These are phyloP conservation scores for Phaseolus lunatus DNA, from an alignment of 306 rosid species.

Conservation along the genomic window DNA sequence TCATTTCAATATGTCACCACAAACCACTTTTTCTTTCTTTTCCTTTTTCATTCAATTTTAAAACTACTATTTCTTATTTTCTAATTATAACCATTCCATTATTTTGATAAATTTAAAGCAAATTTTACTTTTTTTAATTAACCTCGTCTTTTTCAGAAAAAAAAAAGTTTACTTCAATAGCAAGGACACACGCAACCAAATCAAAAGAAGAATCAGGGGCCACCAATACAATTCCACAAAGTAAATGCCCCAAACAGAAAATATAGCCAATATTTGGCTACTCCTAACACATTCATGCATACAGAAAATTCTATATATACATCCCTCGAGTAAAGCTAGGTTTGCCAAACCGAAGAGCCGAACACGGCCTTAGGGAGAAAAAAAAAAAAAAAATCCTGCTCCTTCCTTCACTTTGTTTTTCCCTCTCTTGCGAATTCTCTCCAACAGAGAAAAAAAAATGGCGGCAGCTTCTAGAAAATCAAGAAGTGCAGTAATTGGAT, in stretches of 20 bases:
- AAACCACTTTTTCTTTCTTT: too few relatives aligned
- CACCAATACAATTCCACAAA: slow-evolving; percentile 33
- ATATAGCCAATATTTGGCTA: slow-evolving; percentile 6
- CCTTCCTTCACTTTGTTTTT: not conserved
- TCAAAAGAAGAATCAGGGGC: slow-evolving; percentile 27
- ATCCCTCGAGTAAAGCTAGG: slow-evolving; percentile 72
- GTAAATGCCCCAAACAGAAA: slow-evolving; percentile 36
- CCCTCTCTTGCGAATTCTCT: not conserved
- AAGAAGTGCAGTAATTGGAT: slow-evolving; percentile 59
- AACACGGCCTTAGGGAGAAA: slow-evolving; percentile 45
- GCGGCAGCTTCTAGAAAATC: slow-evolving; percentile 75
- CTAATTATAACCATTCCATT: too few relatives aligned
- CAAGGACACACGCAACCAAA: slow-evolving; percentile 20
- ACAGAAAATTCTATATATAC: slow-evolving; percentile 62
- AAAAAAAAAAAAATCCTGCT: not conserved
- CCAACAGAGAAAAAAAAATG: slow-evolving; percentile 48
- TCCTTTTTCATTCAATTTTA: not conserved
- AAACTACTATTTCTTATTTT: not conserved
- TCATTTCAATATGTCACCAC: too few relatives aligned
- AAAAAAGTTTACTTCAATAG: not conserved
- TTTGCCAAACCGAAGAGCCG: slow-evolving; percentile 79
- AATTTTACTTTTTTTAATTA: not conserved
- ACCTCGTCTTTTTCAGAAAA: not conserved
- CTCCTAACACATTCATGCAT: not conserved
- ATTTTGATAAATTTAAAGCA: too few relatives aligned